These are phyloP conservation scores for Euphorbia celastroides DNA, from an alignment of 441 rosid species.

Conservation along the genomic window DNA sequence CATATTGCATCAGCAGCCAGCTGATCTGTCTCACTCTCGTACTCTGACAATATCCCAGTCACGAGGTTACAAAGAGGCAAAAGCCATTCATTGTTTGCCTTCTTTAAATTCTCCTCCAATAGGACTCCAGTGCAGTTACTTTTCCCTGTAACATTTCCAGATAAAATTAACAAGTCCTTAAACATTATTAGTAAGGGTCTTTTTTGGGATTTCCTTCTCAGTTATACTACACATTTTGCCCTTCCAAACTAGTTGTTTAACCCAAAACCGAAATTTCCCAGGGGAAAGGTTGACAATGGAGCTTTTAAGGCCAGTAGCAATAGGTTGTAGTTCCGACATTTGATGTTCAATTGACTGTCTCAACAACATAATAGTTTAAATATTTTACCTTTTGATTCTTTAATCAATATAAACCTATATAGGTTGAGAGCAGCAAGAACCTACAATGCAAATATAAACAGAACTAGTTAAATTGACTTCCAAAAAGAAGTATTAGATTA, in stretches of 20 bases:
- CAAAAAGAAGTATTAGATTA: not conserved
- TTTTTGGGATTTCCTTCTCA: not conserved
- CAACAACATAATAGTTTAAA: not conserved
- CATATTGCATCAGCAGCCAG: constrained; percentile 25
- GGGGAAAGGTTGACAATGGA: not conserved
- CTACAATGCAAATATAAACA: constrained; percentile 37
- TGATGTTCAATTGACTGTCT: not conserved
- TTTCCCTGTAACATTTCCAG: constrained; percentile 35
- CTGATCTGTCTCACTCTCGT: constrained; percentile 35
- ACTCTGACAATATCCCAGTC: constrained; percentile 44
- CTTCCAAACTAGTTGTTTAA: not conserved
- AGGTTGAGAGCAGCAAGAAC: constrained; percentile 83
- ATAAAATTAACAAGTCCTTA: not conserved
- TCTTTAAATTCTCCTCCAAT: constrained; percentile 47
- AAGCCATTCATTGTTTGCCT: constrained; percentile 74
- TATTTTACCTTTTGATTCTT: constrained; percentile 56
- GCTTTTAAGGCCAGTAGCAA: not conserved
- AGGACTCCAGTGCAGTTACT: constrained; percentile 43
- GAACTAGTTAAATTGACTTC: too few relatives aligned
- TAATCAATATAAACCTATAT: constrained; percentile 63
- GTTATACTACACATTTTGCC: not conserved
- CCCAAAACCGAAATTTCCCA: too few relatives aligned
- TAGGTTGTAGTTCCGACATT: not conserved
- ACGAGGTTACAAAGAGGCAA: constrained; percentile 65
- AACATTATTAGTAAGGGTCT: not conserved